Evolutionary conservation across 179 eudicot species (phyloP).

Genomic region (Amaranthus tricolor): DNA sequence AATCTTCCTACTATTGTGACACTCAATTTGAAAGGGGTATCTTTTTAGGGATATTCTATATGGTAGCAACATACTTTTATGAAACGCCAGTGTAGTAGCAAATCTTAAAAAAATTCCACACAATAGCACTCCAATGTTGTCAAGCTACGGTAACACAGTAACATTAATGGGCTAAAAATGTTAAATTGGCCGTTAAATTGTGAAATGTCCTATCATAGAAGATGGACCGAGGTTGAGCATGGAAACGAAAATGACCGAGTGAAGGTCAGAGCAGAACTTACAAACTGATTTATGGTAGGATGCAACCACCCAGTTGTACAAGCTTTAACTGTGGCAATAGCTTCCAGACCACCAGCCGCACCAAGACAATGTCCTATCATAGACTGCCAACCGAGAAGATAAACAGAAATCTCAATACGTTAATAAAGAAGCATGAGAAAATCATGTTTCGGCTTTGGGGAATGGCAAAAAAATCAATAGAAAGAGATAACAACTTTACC

Average conservation of each 20-base stretch:
- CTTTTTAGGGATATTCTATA: no score
- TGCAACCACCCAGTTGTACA: constrained; percentile 91
- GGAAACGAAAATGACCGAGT: background rate
- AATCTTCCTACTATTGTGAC: no score
- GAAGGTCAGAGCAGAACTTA: constrained; percentile 31
- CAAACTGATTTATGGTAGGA: constrained; percentile 90
- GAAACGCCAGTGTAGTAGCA: no score
- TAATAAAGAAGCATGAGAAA: background rate
- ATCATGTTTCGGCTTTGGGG: background rate
- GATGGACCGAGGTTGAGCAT: background rate
- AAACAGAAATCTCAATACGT: background rate
- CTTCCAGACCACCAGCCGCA: constrained; percentile 98
- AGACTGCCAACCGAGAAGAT: constrained; percentile 49
- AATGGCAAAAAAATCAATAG: background rate
- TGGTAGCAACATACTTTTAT: no score
- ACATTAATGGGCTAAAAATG: no score
- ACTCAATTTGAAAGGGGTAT: no score
- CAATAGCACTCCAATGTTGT: no score
- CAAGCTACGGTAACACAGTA: no score
- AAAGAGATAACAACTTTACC: constrained; percentile 33
- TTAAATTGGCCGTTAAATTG: no score
- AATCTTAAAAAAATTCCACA: no score
- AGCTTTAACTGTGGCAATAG: constrained; percentile 93
- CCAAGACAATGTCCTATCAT: constrained; percentile 99
- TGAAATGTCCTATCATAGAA: no score